phyloP scores from a whole-genome alignment of 176 grass and related monocot species.

The Paspalum vaginatum region DNA sequence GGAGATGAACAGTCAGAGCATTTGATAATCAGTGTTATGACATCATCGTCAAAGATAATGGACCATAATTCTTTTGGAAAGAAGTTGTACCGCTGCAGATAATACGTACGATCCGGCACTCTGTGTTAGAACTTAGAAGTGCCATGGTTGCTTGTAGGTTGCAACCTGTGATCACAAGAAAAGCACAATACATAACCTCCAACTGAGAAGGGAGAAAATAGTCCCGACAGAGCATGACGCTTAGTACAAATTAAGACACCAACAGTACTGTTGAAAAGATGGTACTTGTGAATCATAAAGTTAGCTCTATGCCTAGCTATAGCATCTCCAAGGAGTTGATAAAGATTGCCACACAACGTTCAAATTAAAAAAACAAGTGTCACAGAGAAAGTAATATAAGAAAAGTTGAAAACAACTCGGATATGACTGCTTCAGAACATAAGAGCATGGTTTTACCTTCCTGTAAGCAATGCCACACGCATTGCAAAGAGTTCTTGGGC shows the following conservation, averaged over 20 bases:
- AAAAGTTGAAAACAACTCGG: background rate
- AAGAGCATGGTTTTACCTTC: slow-evolving; percentile 54
- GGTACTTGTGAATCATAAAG: slow-evolving; percentile 1
- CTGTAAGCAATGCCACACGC: slow-evolving; percentile 88
- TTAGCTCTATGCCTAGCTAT: slow-evolving; percentile 13
- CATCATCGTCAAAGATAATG: background rate
- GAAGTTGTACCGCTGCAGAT: background rate
- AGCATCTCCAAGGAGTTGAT: background rate
- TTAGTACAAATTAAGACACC: background rate
- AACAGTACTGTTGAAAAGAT: background rate
- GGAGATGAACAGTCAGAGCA: background rate
- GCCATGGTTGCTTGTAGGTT: slow-evolving; percentile 6
- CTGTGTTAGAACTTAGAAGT: background rate
- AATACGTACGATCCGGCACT: background rate
- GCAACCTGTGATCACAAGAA: slow-evolving; percentile 2
- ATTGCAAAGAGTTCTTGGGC: slow-evolving; percentile 92
- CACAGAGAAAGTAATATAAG: background rate
- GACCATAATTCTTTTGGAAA: background rate
- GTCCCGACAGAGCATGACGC: background rate
- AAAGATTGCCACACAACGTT: background rate
- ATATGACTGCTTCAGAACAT: background rate
- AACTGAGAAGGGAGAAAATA: background rate
- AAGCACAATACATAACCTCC: slow-evolving; percentile 3
- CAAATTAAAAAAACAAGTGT: background rate
- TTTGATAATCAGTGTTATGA: background rate